These are phyloP conservation scores for Craspedostauros australis DNA, from an alignment of 108 stramenopile genomes.

Conservation along the genomic window DNA sequence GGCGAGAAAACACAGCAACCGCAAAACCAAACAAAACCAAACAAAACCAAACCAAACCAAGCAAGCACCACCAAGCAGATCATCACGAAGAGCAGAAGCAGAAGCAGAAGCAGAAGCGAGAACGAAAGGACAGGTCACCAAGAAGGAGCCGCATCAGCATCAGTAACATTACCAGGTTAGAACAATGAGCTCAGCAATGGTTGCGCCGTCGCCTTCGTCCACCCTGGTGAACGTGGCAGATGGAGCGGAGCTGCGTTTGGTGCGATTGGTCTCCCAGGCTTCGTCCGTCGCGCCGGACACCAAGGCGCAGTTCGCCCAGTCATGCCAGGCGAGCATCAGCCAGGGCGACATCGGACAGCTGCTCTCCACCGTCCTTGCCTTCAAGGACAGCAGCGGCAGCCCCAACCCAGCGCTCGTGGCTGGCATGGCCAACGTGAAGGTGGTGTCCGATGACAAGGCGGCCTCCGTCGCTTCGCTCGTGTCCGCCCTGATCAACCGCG, in stretches of 20 bases:
- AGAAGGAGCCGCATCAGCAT: no score
- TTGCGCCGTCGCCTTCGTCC: constrained; percentile 44
- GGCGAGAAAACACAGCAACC: no score
- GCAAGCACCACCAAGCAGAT: no score
- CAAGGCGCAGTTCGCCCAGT: constrained; percentile 26
- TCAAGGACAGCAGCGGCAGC: no score
- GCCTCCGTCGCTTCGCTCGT: constrained; percentile 58
- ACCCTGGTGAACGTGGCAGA: constrained; percentile 78
- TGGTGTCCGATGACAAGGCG: constrained; percentile 45
- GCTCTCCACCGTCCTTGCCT: constrained; percentile 40
- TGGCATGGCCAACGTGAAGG: no score
- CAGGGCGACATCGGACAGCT: constrained; percentile 54
- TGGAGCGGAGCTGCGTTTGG: constrained; percentile 74
- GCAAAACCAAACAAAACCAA: no score
- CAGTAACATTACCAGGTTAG: background rate
- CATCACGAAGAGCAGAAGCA: no score
- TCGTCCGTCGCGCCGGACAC: constrained; percentile 8
- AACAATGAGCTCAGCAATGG: no score
- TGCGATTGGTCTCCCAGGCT: constrained; percentile 48
- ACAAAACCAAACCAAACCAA: no score
- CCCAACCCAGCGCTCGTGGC: constrained; percentile 45
- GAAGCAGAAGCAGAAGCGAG: no score
- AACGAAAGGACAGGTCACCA: no score
- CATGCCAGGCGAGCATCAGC: constrained; percentile 46
- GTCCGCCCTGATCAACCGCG: constrained; percentile 60